Base-by-base conservation (phyloP, 306 rosid species). In the Citrullus colocynthis region DNA sequence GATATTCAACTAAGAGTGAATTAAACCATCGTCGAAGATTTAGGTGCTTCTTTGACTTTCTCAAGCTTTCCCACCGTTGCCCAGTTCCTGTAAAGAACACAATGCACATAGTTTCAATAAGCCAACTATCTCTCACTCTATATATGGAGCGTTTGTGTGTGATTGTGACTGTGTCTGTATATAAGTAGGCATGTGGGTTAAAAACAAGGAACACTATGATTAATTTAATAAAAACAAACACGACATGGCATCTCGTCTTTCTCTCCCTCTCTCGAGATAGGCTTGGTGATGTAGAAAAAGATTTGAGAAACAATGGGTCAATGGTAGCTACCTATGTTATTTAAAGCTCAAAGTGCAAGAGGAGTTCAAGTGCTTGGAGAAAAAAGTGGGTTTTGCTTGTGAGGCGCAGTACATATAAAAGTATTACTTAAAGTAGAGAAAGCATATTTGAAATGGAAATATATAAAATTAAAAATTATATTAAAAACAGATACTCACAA, bases 31-130 rank as follows among this genome's bases (percentile, higher is more conserved):
- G 83, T 24, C 80, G 88, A 78, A 95, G 96, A 84, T 92, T 95
- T 36, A 54, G 85, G 83, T 92, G 89, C 83, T 92, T 95, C 82
- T 88, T 92, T 52, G 97, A 89, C 84, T 90, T 92, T 87, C 96
- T 95, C 82, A 95, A 84, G 84, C 97, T 89, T 83, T 92, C 97
- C 97, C 99, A 95, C 81, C 99, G 90, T 83, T 83, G 87, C 64
- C 96, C 96, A 82, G 90, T 75, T 79, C 91, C 97, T 95, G 86
- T 69, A 77, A 75, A 83, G 20, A 44, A 70, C 20, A 75, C 9
- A 24, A 24, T 24, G 28, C 78, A n/a, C 15, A 30, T n/a, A 52
- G 39, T 74, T 54, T 62, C 62, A 66, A 42, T 12, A 78, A 60
- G 28, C 70, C 55, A 4, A 28, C 45, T 15, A 42, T 44, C 55